phyloP scores from a whole-genome alignment of 2,329 filamentous ascomycete genomes.

The Knoxdaviesia proteae region DNA sequence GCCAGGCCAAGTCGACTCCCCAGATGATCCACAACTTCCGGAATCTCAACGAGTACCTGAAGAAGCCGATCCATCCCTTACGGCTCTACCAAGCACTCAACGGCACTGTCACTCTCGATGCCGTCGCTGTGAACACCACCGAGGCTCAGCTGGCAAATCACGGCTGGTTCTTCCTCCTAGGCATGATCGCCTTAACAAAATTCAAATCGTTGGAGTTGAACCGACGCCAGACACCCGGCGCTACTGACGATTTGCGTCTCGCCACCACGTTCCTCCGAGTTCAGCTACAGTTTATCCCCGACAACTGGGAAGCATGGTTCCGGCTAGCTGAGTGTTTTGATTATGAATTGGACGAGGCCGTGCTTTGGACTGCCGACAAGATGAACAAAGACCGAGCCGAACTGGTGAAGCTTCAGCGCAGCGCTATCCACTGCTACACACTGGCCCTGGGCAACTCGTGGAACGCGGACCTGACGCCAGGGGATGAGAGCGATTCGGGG shows the following conservation, averaged over 20 bases:
- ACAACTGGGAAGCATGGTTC: constrained; percentile 83
- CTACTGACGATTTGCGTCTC: constrained; percentile 67
- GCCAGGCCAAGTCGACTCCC: constrained; percentile 54
- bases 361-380: constrained; percentile 78
- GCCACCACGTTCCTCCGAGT: constrained; percentile 62
- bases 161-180: constrained; percentile 83
- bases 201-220: constrained; percentile 51
- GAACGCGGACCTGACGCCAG: constrained; percentile 7
- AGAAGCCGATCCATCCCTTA: constrained; percentile 63
- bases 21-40: constrained; percentile 75
- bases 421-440: constrained; percentile 63
- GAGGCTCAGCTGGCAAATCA: constrained; percentile 57
- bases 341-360: constrained; percentile 67
- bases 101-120: constrained; percentile 55
- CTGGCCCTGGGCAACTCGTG: constrained; percentile 36
- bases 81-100: constrained; percentile 62
- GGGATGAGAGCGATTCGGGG: too few species aligned
- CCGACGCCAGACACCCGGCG: constrained; percentile 56
- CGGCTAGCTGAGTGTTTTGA: constrained; percentile 73
- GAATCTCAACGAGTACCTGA: constrained; percentile 62
- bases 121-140: constrained; percentile 43
- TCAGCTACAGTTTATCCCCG: constrained; percentile 62
- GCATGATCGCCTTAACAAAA: constrained; percentile 71
- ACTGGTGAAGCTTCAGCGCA: constrained; percentile 53
- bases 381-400: constrained; percentile 67